Evolutionary conservation across 1,139 yeast species (phyloP).

Genomic region (Protomyces inouyei): DNA sequence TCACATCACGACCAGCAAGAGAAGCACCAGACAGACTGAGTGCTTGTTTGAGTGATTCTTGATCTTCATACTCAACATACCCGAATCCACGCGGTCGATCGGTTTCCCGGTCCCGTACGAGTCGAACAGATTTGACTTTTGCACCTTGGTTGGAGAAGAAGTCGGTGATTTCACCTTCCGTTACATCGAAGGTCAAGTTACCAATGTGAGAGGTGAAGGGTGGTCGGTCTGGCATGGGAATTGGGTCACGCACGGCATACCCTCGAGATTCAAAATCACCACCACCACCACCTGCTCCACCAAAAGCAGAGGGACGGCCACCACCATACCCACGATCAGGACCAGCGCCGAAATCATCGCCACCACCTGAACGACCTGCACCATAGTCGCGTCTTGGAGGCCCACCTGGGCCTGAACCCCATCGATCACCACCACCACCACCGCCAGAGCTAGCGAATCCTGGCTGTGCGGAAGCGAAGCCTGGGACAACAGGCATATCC

Average conservation of each 20-base stretch:
- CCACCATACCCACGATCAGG: neutral
- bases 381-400: neutral
- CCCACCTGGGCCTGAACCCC: slow-evolving; percentile 8
- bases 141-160: slow-evolving; percentile 59
- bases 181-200: slow-evolving; percentile 78
- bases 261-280: neutral
- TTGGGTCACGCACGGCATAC: slow-evolving; percentile 52
- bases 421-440: slow-evolving; percentile 15
- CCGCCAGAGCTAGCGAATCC: slow-evolving; percentile 17
- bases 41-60: slow-evolving; percentile 65
- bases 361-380: neutral
- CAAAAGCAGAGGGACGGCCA: neutral
- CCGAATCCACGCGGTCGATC: slow-evolving; percentile 78
- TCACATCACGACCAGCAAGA: slow-evolving; percentile 70
- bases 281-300: neutral
- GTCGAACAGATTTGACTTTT: slow-evolving; percentile 47
- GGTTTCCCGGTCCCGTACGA: slow-evolving; percentile 59
- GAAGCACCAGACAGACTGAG: slow-evolving; percentile 59
- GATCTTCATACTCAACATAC: slow-evolving; percentile 68
- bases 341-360: neutral
- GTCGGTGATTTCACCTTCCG: slow-evolving; percentile 59
- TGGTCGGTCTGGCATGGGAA: slow-evolving; percentile 81
- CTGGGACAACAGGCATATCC: slow-evolving; percentile 20
- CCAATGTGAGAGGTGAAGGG: slow-evolving; percentile 86
- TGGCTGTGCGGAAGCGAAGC: slow-evolving; percentile 25